Base-by-base conservation (phyloP, 345 rosid genomes). In the Viola odorata region DNA sequence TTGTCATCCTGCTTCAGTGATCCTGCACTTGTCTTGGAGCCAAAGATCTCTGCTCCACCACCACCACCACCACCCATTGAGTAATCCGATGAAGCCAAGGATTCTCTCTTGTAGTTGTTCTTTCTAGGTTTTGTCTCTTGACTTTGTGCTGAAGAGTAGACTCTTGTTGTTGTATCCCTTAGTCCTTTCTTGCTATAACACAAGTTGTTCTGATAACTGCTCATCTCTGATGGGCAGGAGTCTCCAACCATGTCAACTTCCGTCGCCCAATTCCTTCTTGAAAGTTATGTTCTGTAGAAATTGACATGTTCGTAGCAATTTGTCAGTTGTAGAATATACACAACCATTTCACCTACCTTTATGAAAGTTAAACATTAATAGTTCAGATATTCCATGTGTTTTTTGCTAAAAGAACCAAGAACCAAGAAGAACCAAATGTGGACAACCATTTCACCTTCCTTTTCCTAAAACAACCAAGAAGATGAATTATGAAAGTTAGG, bases 71-170 rank as follows among this genome's bases (percentile, higher is more conserved):
- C 32, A 7, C 70, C 83, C 49, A 51, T 41, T 0, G 91, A 91
- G 77, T 67, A 61, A 55, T 84, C 96, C 49, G 88, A 84, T 68
- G 88, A 76, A 59, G 87, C 91, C 60, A 79, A 58, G 12, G 92
- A 85, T 66, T 85, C 95, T 58, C 91, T 78, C 60, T 84, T 78
- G 53, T 57, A 5, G 55, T 64, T 17, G 50, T 49, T 76, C 57
- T 69, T 80, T 73, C 61, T 66, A 1, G 58, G 54, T 74, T 55
- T 78, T 64, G 65, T 78, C 57, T 75, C 81, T 13, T 67, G 73
- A 72, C 85, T 85, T 9, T 71, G 78, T 49, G 78, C 73, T 66
- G 78, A 88, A 55, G 32, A 23, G 32, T 23, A 23, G 32, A 0
- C 32, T 23, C 32, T 23, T 23, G 66, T 57, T 37, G 74, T 50